Percentiles rank a stretch among this genome's conserved stretches.
These are phyloP conservation scores for Atractiella rhizophila DNA, from an alignment of 768 basidiomycete genomes.

Conservation along the genomic window DNA sequence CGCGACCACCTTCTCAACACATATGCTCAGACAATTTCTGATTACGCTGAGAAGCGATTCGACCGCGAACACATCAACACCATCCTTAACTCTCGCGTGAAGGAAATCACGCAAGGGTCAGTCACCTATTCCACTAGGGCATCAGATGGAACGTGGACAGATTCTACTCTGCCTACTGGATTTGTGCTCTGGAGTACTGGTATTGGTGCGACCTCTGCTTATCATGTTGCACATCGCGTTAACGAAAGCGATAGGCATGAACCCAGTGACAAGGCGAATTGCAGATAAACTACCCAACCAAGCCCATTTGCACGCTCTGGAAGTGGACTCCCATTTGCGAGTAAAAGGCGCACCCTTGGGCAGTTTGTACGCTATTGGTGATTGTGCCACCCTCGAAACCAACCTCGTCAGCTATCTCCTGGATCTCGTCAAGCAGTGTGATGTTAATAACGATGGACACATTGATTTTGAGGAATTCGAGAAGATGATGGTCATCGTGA, in stretches of 20 bases:
- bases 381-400: constrained; percentile 81
- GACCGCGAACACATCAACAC: constrained; percentile 53
- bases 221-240: constrained; percentile 31
- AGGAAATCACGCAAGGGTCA: constrained; percentile 37
- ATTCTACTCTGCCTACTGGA: constrained; percentile 44
- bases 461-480: constrained; percentile 16
- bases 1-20: constrained; percentile 91
- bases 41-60: constrained; percentile 77
- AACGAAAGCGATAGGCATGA: constrained; percentile 99
- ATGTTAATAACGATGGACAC: constrained; percentile 51
- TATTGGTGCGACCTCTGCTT: constrained; percentile 20
- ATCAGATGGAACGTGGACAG: constrained; percentile 33
- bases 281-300: constrained; percentile 41
- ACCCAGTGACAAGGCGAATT: constrained; percentile 63
- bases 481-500: constrained; percentile 20
- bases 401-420: constrained; percentile 59
- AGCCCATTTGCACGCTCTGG: constrained; percentile 26
- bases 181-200: constrained; percentile 80
- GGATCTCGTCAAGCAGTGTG: constrained; percentile 68
- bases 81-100: constrained; percentile 64
- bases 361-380: constrained; percentile 76
- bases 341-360: constrained; percentile 70
- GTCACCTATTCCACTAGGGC: constrained; percentile 52
- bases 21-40: constrained; percentile 88
- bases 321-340: constrained; percentile 66